Evolutionary conservation across 1,139 yeast genomes (phyloP), one percentile per base, ranked within the genome.

Genomic region (Blastobotrys indianensis): DNA sequence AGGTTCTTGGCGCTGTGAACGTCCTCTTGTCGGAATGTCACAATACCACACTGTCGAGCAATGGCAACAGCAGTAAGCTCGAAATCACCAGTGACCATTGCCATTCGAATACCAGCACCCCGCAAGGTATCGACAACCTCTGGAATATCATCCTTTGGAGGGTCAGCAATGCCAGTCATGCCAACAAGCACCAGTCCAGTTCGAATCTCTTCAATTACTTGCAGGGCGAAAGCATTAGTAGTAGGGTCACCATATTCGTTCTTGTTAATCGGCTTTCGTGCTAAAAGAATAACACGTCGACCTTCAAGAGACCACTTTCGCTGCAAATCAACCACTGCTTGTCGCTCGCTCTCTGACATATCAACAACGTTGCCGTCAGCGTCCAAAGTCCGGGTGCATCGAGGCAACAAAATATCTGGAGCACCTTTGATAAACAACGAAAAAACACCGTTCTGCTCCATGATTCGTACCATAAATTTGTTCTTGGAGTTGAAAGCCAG

Each of bases 341-440:
- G 34, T 13, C 30, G 29, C 32, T 69, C 67, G 1, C 66, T 69
- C 1, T 70, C 70, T 13, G 75, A 69, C 28, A 40, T 42, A 11
- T 37, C 46, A 10, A 37, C 41, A 29, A 30, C 41, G 11, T 33
- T 32, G 16, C 48, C 47, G 2, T 44, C 55, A 30, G 62, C 61
- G 15, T 73, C 73, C 50, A 68, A 68, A 85, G 86, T 81, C 34
- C 65, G 62, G 12, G 68, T 59, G 61, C 94, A 84, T 45, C 80
- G 71, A 4, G 66, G 71, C 35, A 84, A 61, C 40, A 85, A 69
- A 49, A 90, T 73, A 64, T 85, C 94, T 29, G 82, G 90, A 0
- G 94, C 94, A 57, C 94, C 94, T 60, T 85, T 85, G 31, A 87
- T 76, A 61, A 71, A 80, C 16, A 80, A 73, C 13, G 53, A 60